Base-by-base conservation (phyloP, 352 stramenopile species). In the Phytophthora pistaciae region DNA sequence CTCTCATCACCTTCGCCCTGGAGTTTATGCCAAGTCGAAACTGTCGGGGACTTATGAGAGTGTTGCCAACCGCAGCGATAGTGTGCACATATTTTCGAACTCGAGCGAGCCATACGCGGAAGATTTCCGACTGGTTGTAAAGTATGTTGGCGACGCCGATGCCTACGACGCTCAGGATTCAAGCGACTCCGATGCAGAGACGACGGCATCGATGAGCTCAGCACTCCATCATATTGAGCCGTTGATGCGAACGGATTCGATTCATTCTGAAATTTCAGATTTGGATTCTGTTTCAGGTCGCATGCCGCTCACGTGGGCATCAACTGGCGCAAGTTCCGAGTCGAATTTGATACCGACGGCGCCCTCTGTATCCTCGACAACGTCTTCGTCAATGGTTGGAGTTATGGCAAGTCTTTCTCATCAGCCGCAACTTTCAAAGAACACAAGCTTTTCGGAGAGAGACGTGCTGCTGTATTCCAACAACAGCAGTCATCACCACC, bases 181-280 rank as follows among this genome's bases (percentile, higher is more conserved):
- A 48, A 82, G 75, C 62, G 75, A 82, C 40, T 82, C 75, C 1
- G 75, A 82, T 57, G 64, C 64, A 48, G 75, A 82, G 68, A 82
- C 75, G 27, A 77, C 67, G 36, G 68, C 68, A 11, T 79, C 75
- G 21, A 77, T 82, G 56, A 75, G 64, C 42, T 82, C 75, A n/a
- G 68, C 67, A 3, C 50, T 74, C 16, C 71, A 82, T 60, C 75
- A 82, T 27, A 78, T 81, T 44, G 74, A 81, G 42, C 74, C 74
- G 16, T 48, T 82, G 25, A 78, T 78, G 74, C 69, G 78, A 64
- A 69, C 72, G 4, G 85, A 93, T 66, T 93, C 87, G 11, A 78
- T 92, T 55, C 85, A 92, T 65, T 94, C 87, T 1, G 84, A 93
- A 27, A 67, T 90, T 49, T 94, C 87, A 3, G 85, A 94, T 31